Evolutionary conservation across 306 rosid species (phyloP), one percentile per base, ranked within the genome.

Genomic region (Neltuma alba): DNA sequence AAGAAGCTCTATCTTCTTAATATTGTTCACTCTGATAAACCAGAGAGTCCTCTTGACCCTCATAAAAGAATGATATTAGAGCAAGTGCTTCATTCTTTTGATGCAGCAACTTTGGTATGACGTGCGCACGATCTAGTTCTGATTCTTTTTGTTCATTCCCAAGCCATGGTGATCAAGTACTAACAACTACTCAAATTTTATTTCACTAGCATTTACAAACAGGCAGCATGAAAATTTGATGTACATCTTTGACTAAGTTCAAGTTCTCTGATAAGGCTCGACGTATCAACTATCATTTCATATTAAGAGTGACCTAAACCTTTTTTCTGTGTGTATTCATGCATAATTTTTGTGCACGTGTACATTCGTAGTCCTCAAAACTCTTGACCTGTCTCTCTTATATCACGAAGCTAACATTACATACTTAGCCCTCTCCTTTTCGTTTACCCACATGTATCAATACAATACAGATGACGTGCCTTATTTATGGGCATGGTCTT

Each of bases 1-100:
- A 91, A 90, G 91, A 92, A 91, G 85, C 97, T 94, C 74, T 92
- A 94, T 83, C 90, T 94, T 76, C 85, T 94, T 16, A 92, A 94
- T 65, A 87, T 94, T 74, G 47, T 76, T 84, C 89, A 91, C 85
- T 89, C 95, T 15, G 99, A 92, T 86, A 92, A 91, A 81, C 91
- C 95, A 31, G 97, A 94, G 79, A 89, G 78, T 60, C 97, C 99
- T 57, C 92, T 94, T 34, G 88, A 87, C 48, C 69, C 81, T 23
- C 86, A 85, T 40, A 70, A 45, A 30, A 45, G 75, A 47, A 18
- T 47, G 60, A 45, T 45, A 15, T 30, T 70, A 30, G 75, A 70
- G 14, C 75, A 47, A 47, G 75, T 70, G 38, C 60, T 45, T 45
- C 75, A 45, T 30, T 70, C 75, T 15, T 70, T 70, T 70, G 75